Evolutionary conservation across 305 asterid species (phyloP).

Genomic region (Petunia hybrid): DNA sequence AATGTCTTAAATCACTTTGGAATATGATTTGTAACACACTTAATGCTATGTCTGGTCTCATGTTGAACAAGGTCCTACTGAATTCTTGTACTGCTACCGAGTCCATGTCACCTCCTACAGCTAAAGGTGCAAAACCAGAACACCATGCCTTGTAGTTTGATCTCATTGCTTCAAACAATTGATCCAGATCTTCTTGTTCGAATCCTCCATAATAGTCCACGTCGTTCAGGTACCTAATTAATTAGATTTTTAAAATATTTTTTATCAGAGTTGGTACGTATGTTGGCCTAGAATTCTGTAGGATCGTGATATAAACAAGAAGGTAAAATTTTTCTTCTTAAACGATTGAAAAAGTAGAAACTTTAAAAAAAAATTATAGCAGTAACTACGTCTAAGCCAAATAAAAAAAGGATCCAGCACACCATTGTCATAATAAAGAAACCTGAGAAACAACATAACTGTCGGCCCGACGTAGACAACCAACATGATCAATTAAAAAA

Average conservation of each 20-base stretch:
- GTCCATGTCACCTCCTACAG: slow-evolving; percentile 86
- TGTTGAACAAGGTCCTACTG: slow-evolving; percentile 79
- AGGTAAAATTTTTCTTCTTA: not conserved
- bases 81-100: slow-evolving; percentile 78
- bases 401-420: not conserved
- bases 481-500: slow-evolving; percentile 13
- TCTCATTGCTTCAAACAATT: slow-evolving; percentile 74
- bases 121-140: slow-evolving; percentile 76
- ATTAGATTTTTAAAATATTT: not conserved
- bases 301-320: not conserved
- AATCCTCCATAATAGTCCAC: slow-evolving; percentile 81
- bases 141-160: slow-evolving; percentile 89
- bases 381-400: not conserved
- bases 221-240: slow-evolving; percentile 65
- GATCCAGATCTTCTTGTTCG: slow-evolving; percentile 64
- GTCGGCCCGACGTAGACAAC: not conserved
- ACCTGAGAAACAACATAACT: not conserved
- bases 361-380: not conserved
- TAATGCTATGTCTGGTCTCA: slow-evolving; percentile 86
- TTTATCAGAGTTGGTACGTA: not conserved
- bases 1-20: slow-evolving; percentile 64
- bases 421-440: slow-evolving; percentile 13
- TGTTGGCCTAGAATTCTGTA: not conserved
- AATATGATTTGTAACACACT: slow-evolving; percentile 71
- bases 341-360: not conserved